Conservation (phyloP, 768 basidiomycete genomes). For the Tulasnella sp. region DNA sequence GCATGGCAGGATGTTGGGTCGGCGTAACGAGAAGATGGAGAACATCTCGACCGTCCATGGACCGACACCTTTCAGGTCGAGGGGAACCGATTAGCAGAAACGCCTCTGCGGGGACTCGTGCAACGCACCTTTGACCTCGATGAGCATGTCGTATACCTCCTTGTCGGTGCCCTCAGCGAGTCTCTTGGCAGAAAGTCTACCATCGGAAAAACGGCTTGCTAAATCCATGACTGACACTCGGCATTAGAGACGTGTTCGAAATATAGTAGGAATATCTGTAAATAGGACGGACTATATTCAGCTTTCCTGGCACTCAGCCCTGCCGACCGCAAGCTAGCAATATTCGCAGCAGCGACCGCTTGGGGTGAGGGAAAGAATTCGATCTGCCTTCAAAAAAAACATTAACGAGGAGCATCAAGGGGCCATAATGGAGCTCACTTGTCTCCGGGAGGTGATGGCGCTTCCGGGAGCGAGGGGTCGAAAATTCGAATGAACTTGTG, state of each 20-base stretch:
- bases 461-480: constrained; percentile 62
- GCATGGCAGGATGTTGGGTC: constrained; percentile 68
- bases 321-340: constrained; percentile 50
- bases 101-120: neutral
- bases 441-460: constrained; percentile 21
- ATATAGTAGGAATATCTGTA: neutral
- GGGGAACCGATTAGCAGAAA: neutral
- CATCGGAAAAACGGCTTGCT: constrained; percentile 69
- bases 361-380: constrained; percentile 60
- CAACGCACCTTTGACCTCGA: constrained; percentile 59
- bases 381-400: neutral
- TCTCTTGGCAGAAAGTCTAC: constrained; percentile 61
- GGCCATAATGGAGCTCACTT: constrained; percentile 10
- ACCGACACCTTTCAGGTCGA: constrained; percentile 2
- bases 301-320: constrained; percentile 80
- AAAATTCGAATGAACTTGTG: constrained; percentile 70
- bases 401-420: neutral
- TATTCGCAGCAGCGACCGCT: constrained; percentile 51
- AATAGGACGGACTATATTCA: constrained; percentile 56
- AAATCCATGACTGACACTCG: constrained; percentile 55
- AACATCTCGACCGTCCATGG: constrained; percentile 73
- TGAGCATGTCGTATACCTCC: constrained; percentile 61
- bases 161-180: constrained; percentile 63
- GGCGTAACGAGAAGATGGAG: constrained; percentile 73
- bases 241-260: neutral